phyloP scores from a whole-genome alignment of 1,284 basidiomycete genomes.

The Leucoagaricus sp. region DNA sequence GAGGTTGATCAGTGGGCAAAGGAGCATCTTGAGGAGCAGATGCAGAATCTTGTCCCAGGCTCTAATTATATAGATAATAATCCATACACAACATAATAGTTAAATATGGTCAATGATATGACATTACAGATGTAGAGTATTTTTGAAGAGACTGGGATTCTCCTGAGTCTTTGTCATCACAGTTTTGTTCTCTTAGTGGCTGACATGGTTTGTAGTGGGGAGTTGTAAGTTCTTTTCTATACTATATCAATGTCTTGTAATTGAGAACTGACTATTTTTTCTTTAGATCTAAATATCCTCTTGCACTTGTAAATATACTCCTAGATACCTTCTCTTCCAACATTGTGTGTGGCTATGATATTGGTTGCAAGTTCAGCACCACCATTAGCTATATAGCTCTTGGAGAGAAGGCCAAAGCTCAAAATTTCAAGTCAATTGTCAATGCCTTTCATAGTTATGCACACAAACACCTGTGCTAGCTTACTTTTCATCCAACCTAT shows the following conservation, averaged over 20 bases:
- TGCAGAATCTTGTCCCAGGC: too few relatives aligned
- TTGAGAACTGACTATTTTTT: too few relatives aligned
- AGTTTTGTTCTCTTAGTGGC: conserved; percentile 14
- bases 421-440: conserved; percentile 21
- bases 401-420: conserved; percentile 6
- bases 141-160: conserved; percentile 33
- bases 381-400: conserved; percentile 20
- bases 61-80: too few relatives aligned
- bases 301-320: too few relatives aligned
- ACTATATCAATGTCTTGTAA: too few relatives aligned
- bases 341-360: conserved; percentile 30
- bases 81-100: too few relatives aligned
- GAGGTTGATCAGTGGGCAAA: neutral
- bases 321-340: conserved; percentile 25
- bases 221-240: too few relatives aligned
- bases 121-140: conserved; percentile 27
- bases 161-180: conserved; percentile 27
- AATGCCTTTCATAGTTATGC: conserved; percentile 33
- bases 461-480: conserved; percentile 31
- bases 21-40: too few relatives aligned
- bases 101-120: too few relatives aligned
- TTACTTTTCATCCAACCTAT: conserved; percentile 25
- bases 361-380: conserved; percentile 23
- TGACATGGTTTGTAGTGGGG: conserved; percentile 27
- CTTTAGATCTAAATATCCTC: too few relatives aligned